These are phyloP conservation scores for Deuterostichococcus epilithicus DNA, from an alignment of 139 green algal species.

Conservation along the genomic window DNA sequence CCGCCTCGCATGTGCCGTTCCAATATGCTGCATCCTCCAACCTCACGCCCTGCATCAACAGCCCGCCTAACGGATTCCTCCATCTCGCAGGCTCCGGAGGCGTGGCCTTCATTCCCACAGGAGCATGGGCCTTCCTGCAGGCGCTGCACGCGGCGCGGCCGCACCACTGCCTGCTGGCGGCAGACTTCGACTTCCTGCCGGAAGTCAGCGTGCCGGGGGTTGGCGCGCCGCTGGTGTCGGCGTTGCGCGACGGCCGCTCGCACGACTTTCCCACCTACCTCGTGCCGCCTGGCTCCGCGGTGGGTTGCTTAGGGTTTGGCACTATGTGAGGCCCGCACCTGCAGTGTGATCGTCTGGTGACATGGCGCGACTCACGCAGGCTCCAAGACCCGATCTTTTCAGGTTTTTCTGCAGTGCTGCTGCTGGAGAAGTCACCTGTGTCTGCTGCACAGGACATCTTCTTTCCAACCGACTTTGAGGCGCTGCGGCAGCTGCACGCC, in stretches of 20 bases:
- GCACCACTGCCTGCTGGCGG: conserved; percentile 66
- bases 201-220: conserved; percentile 62
- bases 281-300: conserved; percentile 34
- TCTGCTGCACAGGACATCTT: conserved; percentile 91
- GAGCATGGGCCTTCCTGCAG: conserved; percentile 62
- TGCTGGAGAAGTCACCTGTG: too few species aligned
- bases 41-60: not conserved
- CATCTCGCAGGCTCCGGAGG: not conserved
- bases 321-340: too few species aligned
- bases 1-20: not conserved
- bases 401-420: too few species aligned
- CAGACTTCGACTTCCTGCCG: conserved; percentile 83
- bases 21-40: not conserved
- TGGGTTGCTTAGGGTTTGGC: too few species aligned
- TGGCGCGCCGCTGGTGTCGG: conserved; percentile 79
- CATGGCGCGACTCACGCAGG: too few species aligned
- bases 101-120: conserved; percentile 49
- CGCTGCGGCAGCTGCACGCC: conserved; percentile 55
- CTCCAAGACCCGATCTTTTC: too few species aligned
- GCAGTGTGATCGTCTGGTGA: too few species aligned
- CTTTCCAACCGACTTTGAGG: conserved; percentile 84
- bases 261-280: conserved; percentile 48
- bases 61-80: not conserved
- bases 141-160: conserved; percentile 58
- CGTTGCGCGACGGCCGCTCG: conserved; percentile 36